A percentile compares a stretch with the other conserved stretches of the same genome.
phyloP scores from a whole-genome alignment of 805 yeast species.

The Zygosaccharomyces pseudorouxii region DNA sequence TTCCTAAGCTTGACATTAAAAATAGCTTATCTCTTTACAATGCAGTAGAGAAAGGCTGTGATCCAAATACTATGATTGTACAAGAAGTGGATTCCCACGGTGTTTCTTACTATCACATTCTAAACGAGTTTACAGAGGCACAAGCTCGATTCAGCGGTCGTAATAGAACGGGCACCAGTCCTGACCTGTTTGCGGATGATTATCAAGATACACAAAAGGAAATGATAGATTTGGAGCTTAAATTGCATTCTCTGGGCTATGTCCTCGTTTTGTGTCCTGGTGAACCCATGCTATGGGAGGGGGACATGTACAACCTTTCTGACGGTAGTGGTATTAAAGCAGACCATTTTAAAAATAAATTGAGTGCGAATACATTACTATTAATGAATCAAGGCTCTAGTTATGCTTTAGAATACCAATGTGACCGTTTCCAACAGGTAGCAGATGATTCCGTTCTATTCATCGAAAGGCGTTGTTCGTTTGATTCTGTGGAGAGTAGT shows the following conservation, averaged over 20 bases:
- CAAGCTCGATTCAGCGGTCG: constrained; percentile 9
- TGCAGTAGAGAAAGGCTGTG: constrained; percentile 21
- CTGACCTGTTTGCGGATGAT: constrained; percentile 24
- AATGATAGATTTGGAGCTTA: constrained; percentile 24
- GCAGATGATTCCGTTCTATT: constrained; percentile 53
- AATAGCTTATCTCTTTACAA: constrained; percentile 29
- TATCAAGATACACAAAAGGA: constrained; percentile 33
- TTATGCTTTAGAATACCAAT: constrained; percentile 49
- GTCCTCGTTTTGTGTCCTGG: constrained; percentile 70
- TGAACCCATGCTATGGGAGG: constrained; percentile 90
- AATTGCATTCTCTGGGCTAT: constrained; percentile 46
- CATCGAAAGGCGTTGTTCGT: constrained; percentile 63
- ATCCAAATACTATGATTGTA: constrained; percentile 26
- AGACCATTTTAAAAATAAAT: constrained; percentile 21
- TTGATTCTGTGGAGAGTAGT: constrained; percentile 68
- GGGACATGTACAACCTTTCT: constrained; percentile 56
- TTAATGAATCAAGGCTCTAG: constrained; percentile 54
- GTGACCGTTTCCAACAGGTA: constrained; percentile 51
- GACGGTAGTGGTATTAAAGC: constrained; percentile 34
- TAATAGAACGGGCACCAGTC: constrained; percentile 7
- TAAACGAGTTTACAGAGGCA: constrained; percentile 11
- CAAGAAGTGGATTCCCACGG: constrained; percentile 31
- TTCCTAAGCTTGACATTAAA: constrained; percentile 31
- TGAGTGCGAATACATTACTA: constrained; percentile 18
- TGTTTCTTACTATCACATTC: constrained; percentile 24